These are phyloP conservation scores for Misopates orontium DNA, from an alignment of 257 asterid genomes.

Conservation along the genomic window DNA sequence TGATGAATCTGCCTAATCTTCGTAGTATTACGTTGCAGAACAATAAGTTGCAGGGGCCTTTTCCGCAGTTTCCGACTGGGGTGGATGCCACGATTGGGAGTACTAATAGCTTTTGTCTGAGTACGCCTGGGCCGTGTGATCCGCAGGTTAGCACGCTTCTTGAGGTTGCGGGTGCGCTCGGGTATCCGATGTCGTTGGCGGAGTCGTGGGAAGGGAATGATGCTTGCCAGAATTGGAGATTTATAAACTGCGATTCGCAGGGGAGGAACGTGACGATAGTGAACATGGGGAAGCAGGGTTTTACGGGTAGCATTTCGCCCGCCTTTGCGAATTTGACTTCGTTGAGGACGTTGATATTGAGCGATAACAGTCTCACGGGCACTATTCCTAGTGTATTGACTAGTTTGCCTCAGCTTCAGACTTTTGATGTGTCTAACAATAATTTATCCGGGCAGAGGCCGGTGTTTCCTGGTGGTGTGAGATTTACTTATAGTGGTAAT, in stretches of 20 bases:
- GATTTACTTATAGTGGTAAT: constrained; percentile 50
- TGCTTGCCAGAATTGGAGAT: constrained; percentile 69
- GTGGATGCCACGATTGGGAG: constrained; percentile 34
- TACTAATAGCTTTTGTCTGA: constrained; percentile 67
- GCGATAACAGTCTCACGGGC: constrained; percentile 73
- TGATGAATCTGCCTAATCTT: constrained; percentile 52
- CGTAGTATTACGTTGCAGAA: constrained; percentile 61
- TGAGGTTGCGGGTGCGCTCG: constrained; percentile 69
- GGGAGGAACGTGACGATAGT: constrained; percentile 57
- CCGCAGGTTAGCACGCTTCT: constrained; percentile 77
- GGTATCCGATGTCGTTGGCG: constrained; percentile 71
- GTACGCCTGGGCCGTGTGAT: constrained; percentile 75
- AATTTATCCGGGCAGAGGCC: constrained; percentile 68
- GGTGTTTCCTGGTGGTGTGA: constrained; percentile 45
- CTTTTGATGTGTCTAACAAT: constrained; percentile 76
- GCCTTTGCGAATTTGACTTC: constrained; percentile 68
- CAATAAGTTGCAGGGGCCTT: constrained; percentile 77
- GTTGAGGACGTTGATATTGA: constrained; percentile 67
- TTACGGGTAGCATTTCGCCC: constrained; percentile 74
- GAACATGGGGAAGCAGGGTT: constrained; percentile 51
- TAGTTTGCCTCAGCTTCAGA: constrained; percentile 61
- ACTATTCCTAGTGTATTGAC: constrained; percentile 56
- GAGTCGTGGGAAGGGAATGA: constrained; percentile 77
- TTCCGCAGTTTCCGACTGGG: constrained; percentile 42
- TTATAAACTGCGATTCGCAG: constrained; percentile 62